Evolutionary conservation across 1,139 yeast species (phyloP).

Genomic region (Magnusiomyces magnusii): DNA sequence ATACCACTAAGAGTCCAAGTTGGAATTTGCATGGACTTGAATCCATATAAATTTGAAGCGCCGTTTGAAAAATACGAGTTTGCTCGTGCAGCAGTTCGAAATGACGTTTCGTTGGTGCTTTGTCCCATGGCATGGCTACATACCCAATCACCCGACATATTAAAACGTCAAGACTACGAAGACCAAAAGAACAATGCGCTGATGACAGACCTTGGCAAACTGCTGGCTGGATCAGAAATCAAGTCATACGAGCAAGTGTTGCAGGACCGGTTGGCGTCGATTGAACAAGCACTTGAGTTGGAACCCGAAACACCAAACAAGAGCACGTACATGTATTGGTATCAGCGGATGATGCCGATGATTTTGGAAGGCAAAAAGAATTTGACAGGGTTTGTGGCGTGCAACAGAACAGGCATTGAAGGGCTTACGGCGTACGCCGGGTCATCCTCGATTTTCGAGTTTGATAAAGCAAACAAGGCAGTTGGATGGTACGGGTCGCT

Average conservation of each 20-base stretch:
- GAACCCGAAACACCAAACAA: slow-evolving; percentile 35
- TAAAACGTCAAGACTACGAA: slow-evolving; percentile 17
- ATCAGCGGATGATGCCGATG: slow-evolving; percentile 60
- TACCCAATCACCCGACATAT: slow-evolving; percentile 31
- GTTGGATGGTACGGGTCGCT: slow-evolving; percentile 22
- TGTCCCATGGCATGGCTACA: slow-evolving; percentile 91
- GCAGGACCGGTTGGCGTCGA: slow-evolving; percentile 2
- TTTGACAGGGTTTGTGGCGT: slow-evolving; percentile 40
- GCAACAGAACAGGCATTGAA: slow-evolving; percentile 74
- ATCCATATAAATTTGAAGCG: slow-evolving; percentile 77
- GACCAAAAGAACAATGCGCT: slow-evolving; percentile 15
- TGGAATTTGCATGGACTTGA: slow-evolving; percentile 95
- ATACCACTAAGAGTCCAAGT: slow-evolving; percentile 39
- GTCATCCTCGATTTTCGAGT: slow-evolving; percentile 36
- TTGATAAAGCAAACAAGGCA: slow-evolving; percentile 9
- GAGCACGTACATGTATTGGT: slow-evolving; percentile 54
- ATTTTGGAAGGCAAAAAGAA: slow-evolving; percentile 29
- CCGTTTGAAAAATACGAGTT: slow-evolving; percentile 73
- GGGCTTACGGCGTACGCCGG: slow-evolving; percentile 67
- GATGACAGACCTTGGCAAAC: background rate
- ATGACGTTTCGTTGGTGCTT: slow-evolving; percentile 48
- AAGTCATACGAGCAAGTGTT: slow-evolving; percentile 6
- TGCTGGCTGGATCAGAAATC: background rate
- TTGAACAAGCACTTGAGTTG: slow-evolving; percentile 17
- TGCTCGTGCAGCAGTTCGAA: slow-evolving; percentile 44